Evolutionary conservation across 352 stramenopile genomes (phyloP), one percentile per base, ranked within the genome.

Genomic region (Phytophthora agathidicida): DNA sequence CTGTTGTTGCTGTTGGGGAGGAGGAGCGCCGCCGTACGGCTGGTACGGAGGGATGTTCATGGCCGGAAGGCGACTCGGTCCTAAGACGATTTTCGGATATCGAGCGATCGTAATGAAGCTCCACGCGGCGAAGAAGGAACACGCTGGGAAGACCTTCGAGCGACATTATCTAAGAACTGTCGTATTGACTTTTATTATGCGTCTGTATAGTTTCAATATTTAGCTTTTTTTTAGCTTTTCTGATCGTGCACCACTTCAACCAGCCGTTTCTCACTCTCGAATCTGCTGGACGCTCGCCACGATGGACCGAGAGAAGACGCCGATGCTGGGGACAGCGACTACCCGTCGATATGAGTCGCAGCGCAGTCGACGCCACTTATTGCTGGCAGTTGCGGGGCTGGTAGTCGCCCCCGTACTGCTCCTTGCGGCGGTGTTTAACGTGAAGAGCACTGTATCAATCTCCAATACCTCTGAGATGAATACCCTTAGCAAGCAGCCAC

Each of bases 41-140:
- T 86, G 74, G 53, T 80, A 86, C 43, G 75, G 75, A 65, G 74
- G 61, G 39, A 72, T 71, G 45, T 72, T 75, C 66, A 75, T 75
- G 50, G 38, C 56, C 35, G 16, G 4, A 35, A 55, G 28, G 39
- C 39, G 31, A 22, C 32, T 52, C 44, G 35, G 41, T 39, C n/a
- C n/a, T n/a, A n/a, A n/a, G n/a, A n/a, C n/a, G n/a, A n/a, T 17
- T 58, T 52, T 65, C 41, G 42, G 54, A 69, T 59, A 69, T 64
- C 57, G 28, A 32, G 48, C 33, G n/a, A n/a, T n/a, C n/a, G n/a
- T n/a, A n/a, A 32, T 53, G 16, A 44, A 50, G 36, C 44, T 68
- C 60, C 60, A 69, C 60, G 60, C 53, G 60, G 60, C 60, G 26
- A 35, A 44, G 37, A 32, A 5, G 31, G 26, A 5, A 26, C 0